Base-by-base conservation (phyloP, 164 flowering plant genomes). In the Liquidambar formosana region DNA sequence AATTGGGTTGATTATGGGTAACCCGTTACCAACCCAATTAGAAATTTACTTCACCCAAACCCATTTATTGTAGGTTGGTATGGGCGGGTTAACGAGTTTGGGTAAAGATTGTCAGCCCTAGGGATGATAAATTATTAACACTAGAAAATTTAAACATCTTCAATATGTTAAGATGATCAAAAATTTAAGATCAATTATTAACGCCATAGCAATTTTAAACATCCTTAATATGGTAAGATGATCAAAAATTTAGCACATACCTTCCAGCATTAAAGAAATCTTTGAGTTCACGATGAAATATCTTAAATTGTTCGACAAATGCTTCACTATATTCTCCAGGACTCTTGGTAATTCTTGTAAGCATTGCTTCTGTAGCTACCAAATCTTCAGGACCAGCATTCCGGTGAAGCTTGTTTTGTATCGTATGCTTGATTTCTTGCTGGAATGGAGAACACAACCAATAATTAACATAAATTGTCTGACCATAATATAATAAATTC, bases 201-300 rank as follows among this genome's bases (percentile, higher is more conserved):
- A 12, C 10, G 22, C 10, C n/a, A 18, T 8, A 60, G 8, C 43
- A 16, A 60, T 41, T 8, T 16, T n/a, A 21, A 44, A 62, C 48
- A 52, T 33, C 21, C 41, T 52, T 62, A 10, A n/a, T 19, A 21
- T 23, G 8, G 1, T 44, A 45, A 25, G 27, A 8, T 48, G n/a
- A 28, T 51, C 57, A 63, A 62, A 57, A 52, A 25, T 23, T 62
- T 23, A 11, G 47, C 52, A 60, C 27, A 25, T 25, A 92, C 98
- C 97, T 92, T 83, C 97, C 98, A 75, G 98, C 98, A 88, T 94
- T 94, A 81, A 94, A 94, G 83, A 94, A 94, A 76, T 94, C 98
- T 75, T 90, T 94, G 54, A 94, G 91, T 70, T 94, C 98, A 49
- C 59, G 79, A 80, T 90, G 90, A 73, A 94, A 94, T 78, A 90